These are phyloP conservation scores for Marasmius oreades DNA, from an alignment of 1,284 basidiomycete species.

Conservation along the genomic window DNA sequence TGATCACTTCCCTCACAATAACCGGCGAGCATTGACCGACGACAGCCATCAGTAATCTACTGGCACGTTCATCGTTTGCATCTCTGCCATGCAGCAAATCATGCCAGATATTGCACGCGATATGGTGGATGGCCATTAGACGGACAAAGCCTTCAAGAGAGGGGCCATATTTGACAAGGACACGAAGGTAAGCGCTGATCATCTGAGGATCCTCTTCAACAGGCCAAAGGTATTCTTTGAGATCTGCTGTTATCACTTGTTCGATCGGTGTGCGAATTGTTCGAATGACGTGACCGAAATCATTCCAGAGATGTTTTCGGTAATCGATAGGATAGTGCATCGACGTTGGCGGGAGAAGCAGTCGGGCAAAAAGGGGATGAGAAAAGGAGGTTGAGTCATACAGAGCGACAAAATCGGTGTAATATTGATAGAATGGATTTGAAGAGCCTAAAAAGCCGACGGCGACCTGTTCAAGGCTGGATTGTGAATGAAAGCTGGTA, in stretches of 20 bases:
- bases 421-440: constrained; percentile 91
- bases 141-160: constrained; percentile 60
- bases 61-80: constrained; percentile 37
- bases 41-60: constrained; percentile 50
- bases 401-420: constrained; percentile 86
- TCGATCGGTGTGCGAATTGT: constrained; percentile 51
- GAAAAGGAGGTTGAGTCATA: constrained; percentile 92
- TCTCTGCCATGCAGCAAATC: constrained; percentile 37
- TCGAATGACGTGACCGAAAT: constrained; percentile 61
- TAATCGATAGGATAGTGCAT: constrained; percentile 83
- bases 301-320: constrained; percentile 81
- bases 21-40: constrained; percentile 45
- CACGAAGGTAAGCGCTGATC: constrained; percentile 56
- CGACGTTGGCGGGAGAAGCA: constrained; percentile 76
- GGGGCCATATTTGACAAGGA: constrained; percentile 38
- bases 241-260: constrained; percentile 42
- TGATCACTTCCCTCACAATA: constrained; percentile 48
- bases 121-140: constrained; percentile 75
- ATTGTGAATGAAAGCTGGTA: constrained; percentile 14
- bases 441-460: constrained; percentile 58
- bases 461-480: constrained; percentile 58
- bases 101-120: constrained; percentile 74
- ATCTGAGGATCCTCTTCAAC: constrained; percentile 67
- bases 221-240: constrained; percentile 70
- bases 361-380: constrained; percentile 70